Conservation (phyloP, 169 alveolate genomes). For the Perkinsus marinus region DNA sequence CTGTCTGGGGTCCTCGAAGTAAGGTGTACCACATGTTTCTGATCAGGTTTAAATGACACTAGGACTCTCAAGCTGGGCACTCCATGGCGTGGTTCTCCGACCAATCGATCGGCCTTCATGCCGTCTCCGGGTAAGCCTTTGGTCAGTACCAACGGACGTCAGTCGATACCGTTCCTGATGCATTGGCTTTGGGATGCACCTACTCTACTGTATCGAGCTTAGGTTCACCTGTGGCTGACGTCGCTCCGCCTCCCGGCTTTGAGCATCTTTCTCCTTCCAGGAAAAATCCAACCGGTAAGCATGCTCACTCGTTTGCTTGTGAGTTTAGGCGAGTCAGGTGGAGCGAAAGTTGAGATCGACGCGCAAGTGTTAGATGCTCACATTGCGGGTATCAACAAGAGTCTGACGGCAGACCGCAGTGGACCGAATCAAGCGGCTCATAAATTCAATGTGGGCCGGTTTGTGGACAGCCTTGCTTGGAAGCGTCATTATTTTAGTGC, state of each 20-base stretch:
- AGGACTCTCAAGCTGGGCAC: background rate
- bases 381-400: background rate
- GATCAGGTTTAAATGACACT: background rate
- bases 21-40: background rate
- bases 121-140: background rate
- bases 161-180: background rate
- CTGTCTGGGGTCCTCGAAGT: background rate
- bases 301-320: too few species aligned
- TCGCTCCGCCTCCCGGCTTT: background rate
- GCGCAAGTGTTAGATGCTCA: background rate
- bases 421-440: background rate
- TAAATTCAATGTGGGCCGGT: background rate
- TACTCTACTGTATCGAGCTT: too few species aligned
- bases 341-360: background rate
- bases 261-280: background rate
- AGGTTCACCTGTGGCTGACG: background rate
- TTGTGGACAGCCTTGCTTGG: too few species aligned
- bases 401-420: background rate
- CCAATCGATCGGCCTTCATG: background rate
- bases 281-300: background rate
- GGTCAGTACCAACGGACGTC: background rate
- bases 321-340: too few species aligned
- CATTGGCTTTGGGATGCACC: too few species aligned
- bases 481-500: too few species aligned
- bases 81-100: background rate